Evolutionary conservation across 2,329 filamentous ascomycete species (phyloP), one percentile per base, ranked within the genome.

Genomic region (Penicillium nordicum): DNA sequence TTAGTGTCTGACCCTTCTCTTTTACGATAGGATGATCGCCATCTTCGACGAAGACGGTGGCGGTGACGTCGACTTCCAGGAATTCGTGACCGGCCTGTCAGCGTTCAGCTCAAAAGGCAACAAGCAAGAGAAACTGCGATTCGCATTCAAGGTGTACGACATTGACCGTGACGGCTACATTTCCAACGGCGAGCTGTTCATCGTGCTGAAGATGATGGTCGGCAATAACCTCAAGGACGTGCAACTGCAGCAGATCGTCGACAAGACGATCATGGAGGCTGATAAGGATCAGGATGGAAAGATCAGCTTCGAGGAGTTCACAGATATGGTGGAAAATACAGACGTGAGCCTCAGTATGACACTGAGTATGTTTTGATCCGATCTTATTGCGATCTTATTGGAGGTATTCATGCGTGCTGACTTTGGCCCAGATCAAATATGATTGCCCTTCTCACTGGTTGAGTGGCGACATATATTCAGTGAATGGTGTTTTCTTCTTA

Each of bases 191-290:
- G 94, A 99, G 81, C 84, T 99, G 50, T 99, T 97, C 76, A 97
- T 99, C 70, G 94, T 99, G 71, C 83, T 99, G 70, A 99, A 99
- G 88, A 99, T 99, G 94, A 99, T 99, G 94, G 94, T 99, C 50
- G 94, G 94, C 58, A 97, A 90, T 80, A 99, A 99, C 77, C 80
- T 99, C 71, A 99, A 99, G 83, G 94, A 99, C 76, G 91, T 97
- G 78, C 94, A 99, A 79, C 79, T 99, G 74, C 94, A 99, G 80
- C 94, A 86, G 85, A 99, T 99, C 74, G 94, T 99, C 67, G 94
- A 99, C 81, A 99, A 99, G 86, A 99, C 94, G 58, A 97, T 99
- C 74, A 97, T 97, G 94, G 94, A 99, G 80, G 94, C 94, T 47
- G 94, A 99, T 76, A 83, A 92, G 67, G 94, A 99, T 77, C 87